Evolutionary conservation across 495 filamentous ascomycete genomes (phyloP).

Genomic region (Xylaria intraflava): DNA sequence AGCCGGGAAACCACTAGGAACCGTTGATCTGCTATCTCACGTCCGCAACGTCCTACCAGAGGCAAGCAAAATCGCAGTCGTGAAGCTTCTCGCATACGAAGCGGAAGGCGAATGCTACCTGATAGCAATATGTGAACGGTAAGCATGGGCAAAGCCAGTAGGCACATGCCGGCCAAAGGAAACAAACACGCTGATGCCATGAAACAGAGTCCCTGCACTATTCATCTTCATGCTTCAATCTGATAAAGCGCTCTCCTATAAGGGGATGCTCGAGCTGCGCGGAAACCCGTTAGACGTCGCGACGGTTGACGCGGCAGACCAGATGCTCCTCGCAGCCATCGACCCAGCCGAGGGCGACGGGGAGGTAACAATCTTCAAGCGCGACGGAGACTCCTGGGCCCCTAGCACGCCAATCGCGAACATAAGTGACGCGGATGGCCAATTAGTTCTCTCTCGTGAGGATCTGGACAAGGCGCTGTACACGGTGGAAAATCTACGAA

Average conservation of each 20-base stretch:
- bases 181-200: conserved; percentile 19
- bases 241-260: conserved; percentile 38
- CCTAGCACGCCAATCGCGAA: conserved; percentile 12
- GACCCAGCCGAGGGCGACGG: conserved; percentile 33
- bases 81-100: conserved; percentile 35
- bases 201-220: conserved; percentile 51
- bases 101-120: conserved; percentile 31
- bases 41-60: conserved; percentile 28
- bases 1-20: conserved; percentile 45
- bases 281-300: conserved; percentile 59
- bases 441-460: conserved; percentile 29
- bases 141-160: conserved; percentile 19
- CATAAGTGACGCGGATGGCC: conserved; percentile 5
- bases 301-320: conserved; percentile 12
- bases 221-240: conserved; percentile 49
- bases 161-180: background rate
- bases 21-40: conserved; percentile 41
- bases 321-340: conserved; percentile 48
- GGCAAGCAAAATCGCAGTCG: conserved; percentile 45
- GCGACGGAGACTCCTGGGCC: conserved; percentile 14
- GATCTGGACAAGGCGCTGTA: conserved; percentile 59
- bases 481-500: conserved; percentile 64
- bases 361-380: conserved; percentile 11
- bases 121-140: conserved; percentile 66
- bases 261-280: conserved; percentile 41